Evolutionary conservation across 1,139 yeast genomes (phyloP).

Genomic region (Entelexis sorbosivorans): DNA sequence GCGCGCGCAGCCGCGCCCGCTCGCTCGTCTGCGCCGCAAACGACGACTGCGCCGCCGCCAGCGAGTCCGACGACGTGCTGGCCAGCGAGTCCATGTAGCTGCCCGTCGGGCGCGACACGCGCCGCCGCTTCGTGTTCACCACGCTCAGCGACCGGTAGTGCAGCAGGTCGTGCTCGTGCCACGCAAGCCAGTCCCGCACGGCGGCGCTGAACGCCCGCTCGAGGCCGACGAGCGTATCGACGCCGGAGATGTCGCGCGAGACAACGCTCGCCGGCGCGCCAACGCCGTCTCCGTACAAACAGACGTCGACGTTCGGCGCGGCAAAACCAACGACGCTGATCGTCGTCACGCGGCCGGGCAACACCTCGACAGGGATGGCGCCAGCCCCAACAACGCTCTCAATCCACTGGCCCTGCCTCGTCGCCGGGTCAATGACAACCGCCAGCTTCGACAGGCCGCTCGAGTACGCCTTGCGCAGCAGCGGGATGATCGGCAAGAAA

Average conservation of each 20-base stretch:
- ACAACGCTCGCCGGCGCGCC: not conserved
- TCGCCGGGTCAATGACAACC: not conserved
- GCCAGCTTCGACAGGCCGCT: not conserved
- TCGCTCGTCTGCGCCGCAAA: not conserved
- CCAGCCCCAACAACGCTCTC: not conserved
- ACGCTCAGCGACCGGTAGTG: conserved; percentile 4
- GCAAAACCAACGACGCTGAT: not conserved
- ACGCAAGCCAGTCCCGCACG: not conserved
- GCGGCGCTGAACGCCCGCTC: not conserved
- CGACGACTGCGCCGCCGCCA: not conserved
- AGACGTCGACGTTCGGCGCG: not conserved
- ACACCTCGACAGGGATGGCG: not conserved
- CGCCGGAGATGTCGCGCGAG: not conserved
- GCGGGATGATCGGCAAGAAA: not conserved
- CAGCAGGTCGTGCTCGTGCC: not conserved
- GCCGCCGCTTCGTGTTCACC: conserved; percentile 8
- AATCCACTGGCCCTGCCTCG: conserved; percentile 7
- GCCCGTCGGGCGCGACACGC: not conserved
- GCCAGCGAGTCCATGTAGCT: not conserved
- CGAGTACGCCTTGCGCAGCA: conserved; percentile 2
- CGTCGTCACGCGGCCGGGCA: not conserved
- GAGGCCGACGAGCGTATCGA: not conserved
- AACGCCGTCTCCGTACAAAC: not conserved
- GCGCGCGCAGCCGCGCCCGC: conserved; percentile 5
- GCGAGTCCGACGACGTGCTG: not conserved